Evolutionary conservation across 2,329 filamentous ascomycete genomes (phyloP).

Genomic region (Emmonsiellopsis sp.): DNA sequence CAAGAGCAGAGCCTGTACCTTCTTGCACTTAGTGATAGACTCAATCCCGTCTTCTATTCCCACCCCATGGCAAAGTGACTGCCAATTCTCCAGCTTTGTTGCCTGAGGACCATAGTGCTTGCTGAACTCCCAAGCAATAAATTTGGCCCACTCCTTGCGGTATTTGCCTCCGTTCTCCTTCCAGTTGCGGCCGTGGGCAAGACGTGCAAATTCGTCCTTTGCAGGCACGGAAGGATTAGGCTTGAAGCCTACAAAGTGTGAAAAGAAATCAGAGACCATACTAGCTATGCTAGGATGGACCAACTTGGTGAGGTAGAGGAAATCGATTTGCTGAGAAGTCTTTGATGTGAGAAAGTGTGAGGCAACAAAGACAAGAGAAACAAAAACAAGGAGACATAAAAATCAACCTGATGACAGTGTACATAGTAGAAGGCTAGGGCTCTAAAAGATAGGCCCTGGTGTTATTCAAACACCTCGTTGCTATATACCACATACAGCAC

Average conservation of each 20-base stretch:
- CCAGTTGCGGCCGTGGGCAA: neutral
- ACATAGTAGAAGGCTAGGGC: too few species aligned
- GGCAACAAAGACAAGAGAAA: too few species aligned
- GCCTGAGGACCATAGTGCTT: neutral
- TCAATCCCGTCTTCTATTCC: neutral
- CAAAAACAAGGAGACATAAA: too few species aligned
- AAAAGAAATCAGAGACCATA: neutral
- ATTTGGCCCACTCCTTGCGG: neutral
- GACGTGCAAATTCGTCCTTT: neutral
- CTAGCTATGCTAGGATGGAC: too few species aligned
- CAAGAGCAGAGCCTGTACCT: neutral
- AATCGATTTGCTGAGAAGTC: too few species aligned
- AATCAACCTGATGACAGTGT: too few species aligned
- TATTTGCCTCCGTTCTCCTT: neutral
- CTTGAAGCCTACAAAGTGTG: neutral
- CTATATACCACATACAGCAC: too few species aligned
- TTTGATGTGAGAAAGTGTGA: too few species aligned
- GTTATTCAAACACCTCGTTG: too few species aligned
- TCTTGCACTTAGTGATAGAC: neutral
- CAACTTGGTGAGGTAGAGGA: too few species aligned
- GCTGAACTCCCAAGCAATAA: neutral
- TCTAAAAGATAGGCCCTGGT: too few species aligned
- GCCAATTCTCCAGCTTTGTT: neutral
- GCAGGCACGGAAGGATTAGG: neutral
- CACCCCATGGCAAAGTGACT: neutral